Percentiles rank a stretch among this genome's conserved stretches.
Conservation (phyloP, 2,329 filamentous ascomycete species). For the Fusarium anguioides region DNA sequence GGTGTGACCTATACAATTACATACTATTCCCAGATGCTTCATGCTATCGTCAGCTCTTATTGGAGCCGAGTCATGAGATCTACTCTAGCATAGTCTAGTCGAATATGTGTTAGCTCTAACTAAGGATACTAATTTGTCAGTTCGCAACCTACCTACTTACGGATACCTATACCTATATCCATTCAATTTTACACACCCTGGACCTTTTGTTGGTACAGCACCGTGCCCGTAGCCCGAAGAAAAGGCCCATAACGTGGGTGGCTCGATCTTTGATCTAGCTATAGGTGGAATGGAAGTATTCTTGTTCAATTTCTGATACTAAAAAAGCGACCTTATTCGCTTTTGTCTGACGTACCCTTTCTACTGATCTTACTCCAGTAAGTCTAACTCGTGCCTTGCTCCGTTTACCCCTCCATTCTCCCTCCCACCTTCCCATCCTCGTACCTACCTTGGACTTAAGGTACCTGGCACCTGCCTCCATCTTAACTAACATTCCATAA, state of each 20-base stretch:
- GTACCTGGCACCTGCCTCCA: conserved; percentile 31
- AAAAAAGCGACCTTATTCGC: background rate
- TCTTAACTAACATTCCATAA: conserved; percentile 13
- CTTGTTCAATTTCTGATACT: conserved; percentile 1
- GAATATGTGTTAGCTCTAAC: background rate
- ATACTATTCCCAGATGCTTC: conserved; percentile 24
- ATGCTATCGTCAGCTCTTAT: conserved; percentile 18
- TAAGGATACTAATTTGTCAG: background rate
- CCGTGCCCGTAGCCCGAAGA: too few species aligned
- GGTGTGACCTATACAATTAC: conserved; percentile 28
- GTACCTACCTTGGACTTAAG: conserved; percentile 12
- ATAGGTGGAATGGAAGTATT: background rate
- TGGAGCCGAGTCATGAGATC: conserved; percentile 41
- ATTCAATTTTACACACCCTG: background rate
- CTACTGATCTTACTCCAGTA: background rate
- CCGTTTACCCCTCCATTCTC: conserved; percentile 28
- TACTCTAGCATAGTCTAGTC: conserved; percentile 14
- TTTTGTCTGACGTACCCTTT: conserved; percentile 6
- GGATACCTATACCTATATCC: background rate
- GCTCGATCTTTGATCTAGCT: background rate
- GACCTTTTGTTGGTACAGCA: background rate
- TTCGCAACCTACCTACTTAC: background rate
- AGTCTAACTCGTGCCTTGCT: conserved; percentile 5
- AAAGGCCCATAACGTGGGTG: background rate
- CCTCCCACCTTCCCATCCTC: background rate